Evolutionary conservation across 2,329 filamentous ascomycete species (phyloP).

Genomic region (Claviceps fusiformis): DNA sequence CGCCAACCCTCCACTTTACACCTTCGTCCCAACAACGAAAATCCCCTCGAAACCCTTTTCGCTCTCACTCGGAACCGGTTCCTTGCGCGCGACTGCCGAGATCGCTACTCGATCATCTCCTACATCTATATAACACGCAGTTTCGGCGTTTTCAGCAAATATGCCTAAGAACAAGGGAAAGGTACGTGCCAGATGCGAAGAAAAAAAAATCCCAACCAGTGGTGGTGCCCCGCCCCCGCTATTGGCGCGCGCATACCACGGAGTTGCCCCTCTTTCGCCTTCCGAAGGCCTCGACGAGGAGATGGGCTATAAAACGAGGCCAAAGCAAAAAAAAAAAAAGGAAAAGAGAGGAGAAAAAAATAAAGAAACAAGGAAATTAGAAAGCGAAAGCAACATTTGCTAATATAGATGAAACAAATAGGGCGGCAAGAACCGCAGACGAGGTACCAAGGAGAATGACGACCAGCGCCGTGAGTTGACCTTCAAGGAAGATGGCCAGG

Average conservation of each 20-base stretch:
- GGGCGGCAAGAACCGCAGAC: constrained; percentile 96
- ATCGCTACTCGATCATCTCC: neutral
- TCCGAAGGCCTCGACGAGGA: neutral
- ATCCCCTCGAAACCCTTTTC: neutral
- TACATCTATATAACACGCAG: neutral
- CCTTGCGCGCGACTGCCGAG: neutral
- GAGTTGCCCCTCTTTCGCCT: neutral
- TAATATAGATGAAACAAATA: constrained; percentile 28
- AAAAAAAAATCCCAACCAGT: neutral
- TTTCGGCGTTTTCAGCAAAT: constrained; percentile 16
- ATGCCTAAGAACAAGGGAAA: constrained; percentile 99
- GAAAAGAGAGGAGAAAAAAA: neutral
- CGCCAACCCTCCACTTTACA: constrained; percentile 1
- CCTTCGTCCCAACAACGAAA: neutral
- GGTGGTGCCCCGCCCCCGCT: constrained; percentile 18
- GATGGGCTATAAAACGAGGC: neutral
- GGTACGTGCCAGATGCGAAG: constrained; percentile 38
- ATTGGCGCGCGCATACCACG: constrained; percentile 2
- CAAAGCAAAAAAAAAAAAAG: neutral
- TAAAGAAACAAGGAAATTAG: too few species aligned
- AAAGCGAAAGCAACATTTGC: neutral
- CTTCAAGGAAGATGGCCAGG: constrained; percentile 97
- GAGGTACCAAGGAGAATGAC: constrained; percentile 98
- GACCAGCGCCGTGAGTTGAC: constrained; percentile 97
- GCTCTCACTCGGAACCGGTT: neutral